Percentiles rank a stretch among this genome's conserved stretches.
phyloP scores from a whole-genome alignment of 2,329 filamentous ascomycete species.

The Cladorrhinum sp. region DNA sequence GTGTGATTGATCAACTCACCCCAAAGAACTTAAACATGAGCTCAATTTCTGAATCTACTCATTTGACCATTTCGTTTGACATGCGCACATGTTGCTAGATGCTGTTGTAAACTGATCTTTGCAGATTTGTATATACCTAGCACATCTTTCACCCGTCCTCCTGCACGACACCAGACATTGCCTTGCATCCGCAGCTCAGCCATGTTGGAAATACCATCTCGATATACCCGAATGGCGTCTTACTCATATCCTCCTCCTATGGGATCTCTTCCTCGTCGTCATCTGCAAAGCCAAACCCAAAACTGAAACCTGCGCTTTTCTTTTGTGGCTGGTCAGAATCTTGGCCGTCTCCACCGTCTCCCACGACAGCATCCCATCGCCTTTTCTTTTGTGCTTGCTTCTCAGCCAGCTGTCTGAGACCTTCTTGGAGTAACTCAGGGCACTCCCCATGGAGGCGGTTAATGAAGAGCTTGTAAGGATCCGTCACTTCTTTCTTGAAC shows the following conservation, averaged over 20 bases:
- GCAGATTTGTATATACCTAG: too few relatives aligned
- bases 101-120: not conserved
- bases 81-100: not conserved
- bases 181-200: constrained; percentile 1
- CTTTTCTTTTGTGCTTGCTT: constrained; percentile 66
- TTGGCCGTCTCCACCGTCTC: constrained; percentile 43
- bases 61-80: not conserved
- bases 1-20: not conserved
- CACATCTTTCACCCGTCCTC: too few relatives aligned
- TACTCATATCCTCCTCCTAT: not conserved
- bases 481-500: constrained; percentile 67
- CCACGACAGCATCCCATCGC: constrained; percentile 81
- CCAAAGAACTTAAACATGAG: constrained; percentile 1
- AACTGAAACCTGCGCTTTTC: constrained; percentile 47
- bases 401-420: constrained; percentile 62
- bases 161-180: not conserved
- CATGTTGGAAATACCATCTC: not conserved
- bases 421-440: constrained; percentile 65
- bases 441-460: constrained; percentile 61
- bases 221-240: not conserved
- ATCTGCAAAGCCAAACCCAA: constrained; percentile 55
- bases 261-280: constrained; percentile 47
- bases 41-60: not conserved
- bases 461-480: constrained; percentile 74
- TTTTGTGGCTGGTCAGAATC: constrained; percentile 25